Evolutionary conservation across 2,329 filamentous ascomycete genomes (phyloP), one percentile per base, ranked within the genome.

Genomic region (Teratosphaeria epicoccoides): DNA sequence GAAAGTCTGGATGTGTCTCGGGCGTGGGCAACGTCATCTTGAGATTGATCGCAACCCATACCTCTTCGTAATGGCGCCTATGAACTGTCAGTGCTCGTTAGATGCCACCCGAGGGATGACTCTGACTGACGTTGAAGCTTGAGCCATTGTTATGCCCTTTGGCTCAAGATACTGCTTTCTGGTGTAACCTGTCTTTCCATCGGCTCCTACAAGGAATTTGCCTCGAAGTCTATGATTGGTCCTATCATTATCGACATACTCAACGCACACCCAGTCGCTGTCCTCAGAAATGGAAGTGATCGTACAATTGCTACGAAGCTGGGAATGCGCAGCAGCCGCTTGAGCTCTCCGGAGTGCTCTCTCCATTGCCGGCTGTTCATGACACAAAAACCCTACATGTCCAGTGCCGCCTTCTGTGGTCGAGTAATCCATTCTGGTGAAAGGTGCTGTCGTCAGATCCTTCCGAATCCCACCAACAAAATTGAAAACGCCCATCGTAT

Each of bases 11-110:
- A 56, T 78, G 76, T 0, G 71, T 70, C 24, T 73, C 56, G 5
- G 64, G 68, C 0, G 71, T 77, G 0, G 75, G 75, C 0, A 71
- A 55, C 1, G 61, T 61, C 23, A 78, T 65, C 23, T 71, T 60
- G 55, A 71, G 67, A 51, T 78, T 78, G 3, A 71, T 59, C 1
- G 76, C 75, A 3, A 78, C 69, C 75, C 76, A 78, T 0, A 67
- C 70, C 12, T 64, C 70, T 10, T 68, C 62, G 52, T 73, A 73
- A 14, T 49, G 46, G 20, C 45, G 47, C n/a, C 50, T 47, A 24
- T 10, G 11, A 29, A 2, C 11, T 47, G 12, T 47, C 17, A 47
- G 46, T 26, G 2, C 0, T 22, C 4, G 24, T 6, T 29, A 20
- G 24, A 11, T 12, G 12, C 23, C 7, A 20, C 4, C 10, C 17